Evolutionary conservation across 805 yeast genomes (phyloP).

Genomic region (Candida mattraensis): DNA sequence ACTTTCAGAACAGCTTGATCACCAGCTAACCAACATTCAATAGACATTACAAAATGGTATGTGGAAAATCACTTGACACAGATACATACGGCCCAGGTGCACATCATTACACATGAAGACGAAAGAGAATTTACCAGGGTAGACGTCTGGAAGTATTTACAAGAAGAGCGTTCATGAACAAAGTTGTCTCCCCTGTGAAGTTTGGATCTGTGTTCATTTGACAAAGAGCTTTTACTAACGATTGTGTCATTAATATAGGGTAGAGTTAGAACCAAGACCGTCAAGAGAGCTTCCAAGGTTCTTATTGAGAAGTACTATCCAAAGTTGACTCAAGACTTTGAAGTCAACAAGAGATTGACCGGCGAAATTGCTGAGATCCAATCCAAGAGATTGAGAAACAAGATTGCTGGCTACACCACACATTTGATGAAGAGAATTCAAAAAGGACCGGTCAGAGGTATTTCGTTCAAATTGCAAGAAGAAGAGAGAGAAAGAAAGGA

Average conservation of each 20-base stretch:
- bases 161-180: no score
- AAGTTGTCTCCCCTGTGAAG: no score
- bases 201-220: no score
- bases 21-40: conserved; percentile 12
- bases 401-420: conserved; percentile 99
- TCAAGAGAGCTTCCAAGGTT: conserved; percentile 99
- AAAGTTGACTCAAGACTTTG: conserved; percentile 98
- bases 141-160: conserved; percentile 1
- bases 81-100: conserved; percentile 2
- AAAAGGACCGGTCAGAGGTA: conserved; percentile 99
- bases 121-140: no score
- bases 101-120: conserved; percentile 1
- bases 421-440: conserved; percentile 99
- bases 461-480: conserved; percentile 99
- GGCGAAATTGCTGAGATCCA: conserved; percentile 98
- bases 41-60: conserved; percentile 30
- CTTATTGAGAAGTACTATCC: conserved; percentile 99
- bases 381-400: conserved; percentile 99
- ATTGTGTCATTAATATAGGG: conserved; percentile 55
- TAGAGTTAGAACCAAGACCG: conserved; percentile 99
- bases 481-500: conserved; percentile 99
- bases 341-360: conserved; percentile 99
- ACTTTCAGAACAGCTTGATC: no score
- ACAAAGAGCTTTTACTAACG: conserved; percentile 11
- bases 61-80: conserved; percentile 13